Evolutionary conservation across 345 rosid genomes (phyloP).

Genomic region (Moricandia arvensis): DNA sequence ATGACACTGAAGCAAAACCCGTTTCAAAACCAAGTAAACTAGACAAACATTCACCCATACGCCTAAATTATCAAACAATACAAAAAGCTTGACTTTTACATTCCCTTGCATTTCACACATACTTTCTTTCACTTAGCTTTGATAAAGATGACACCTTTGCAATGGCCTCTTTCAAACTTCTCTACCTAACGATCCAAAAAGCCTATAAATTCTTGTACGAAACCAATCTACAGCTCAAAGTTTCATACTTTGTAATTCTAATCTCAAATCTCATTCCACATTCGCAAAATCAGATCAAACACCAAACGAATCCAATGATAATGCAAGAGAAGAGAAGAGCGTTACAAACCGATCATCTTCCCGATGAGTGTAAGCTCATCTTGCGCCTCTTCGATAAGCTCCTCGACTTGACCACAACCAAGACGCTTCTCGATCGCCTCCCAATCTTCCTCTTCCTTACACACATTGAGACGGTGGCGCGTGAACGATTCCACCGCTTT

Average conservation of each 20-base stretch:
- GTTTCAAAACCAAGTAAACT: background rate
- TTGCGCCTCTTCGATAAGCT: constrained; percentile 94
- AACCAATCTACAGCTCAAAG: background rate
- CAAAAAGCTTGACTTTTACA: background rate
- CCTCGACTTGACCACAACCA: constrained; percentile 98
- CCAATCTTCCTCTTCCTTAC: constrained; percentile 85
- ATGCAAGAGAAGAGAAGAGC: background rate
- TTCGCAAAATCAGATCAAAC: background rate
- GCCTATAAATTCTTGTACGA: background rate
- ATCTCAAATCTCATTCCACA: background rate
- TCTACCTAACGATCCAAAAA: background rate
- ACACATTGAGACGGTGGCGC: constrained; percentile 68
- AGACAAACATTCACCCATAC: background rate
- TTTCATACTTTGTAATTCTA: background rate
- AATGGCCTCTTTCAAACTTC: background rate
- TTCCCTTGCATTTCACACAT: background rate
- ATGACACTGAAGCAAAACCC: background rate
- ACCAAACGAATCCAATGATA: background rate
- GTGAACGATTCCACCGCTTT: constrained; percentile 95
- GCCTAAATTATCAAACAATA: background rate
- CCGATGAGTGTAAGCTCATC: constrained; percentile 89
- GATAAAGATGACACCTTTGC: background rate
- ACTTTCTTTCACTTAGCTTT: background rate
- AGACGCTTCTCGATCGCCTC: constrained; percentile 81
- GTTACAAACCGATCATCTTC: constrained; percentile 84